These are phyloP conservation scores for Lactuca saligna DNA, from an alignment of 129 eudicot species.

Conservation along the genomic window DNA sequence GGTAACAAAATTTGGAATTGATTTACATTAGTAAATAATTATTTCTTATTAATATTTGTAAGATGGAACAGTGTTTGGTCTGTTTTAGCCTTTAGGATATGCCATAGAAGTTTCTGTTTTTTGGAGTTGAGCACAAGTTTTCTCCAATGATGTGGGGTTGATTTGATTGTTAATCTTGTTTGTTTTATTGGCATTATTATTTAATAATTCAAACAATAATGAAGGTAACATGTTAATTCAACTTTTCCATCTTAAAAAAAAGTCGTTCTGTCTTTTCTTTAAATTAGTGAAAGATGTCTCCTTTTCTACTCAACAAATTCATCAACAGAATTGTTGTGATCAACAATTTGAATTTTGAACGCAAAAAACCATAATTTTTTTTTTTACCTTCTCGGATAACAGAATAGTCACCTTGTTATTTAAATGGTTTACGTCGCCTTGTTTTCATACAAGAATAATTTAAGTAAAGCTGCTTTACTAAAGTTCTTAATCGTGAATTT, in stretches of 20 bases:
- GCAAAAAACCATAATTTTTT: not conserved
- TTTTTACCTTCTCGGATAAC: too few species aligned
- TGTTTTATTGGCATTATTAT: not conserved
- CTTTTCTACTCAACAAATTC: not conserved
- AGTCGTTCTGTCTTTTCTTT: not conserved
- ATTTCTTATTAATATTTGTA: too few species aligned
- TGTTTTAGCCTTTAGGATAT: too few species aligned
- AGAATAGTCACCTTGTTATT: too few species aligned
- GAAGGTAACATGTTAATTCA: not conserved
- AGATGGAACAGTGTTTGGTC: not conserved
- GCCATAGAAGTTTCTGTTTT: slow-evolving; percentile 31
- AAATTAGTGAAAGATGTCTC: not conserved
- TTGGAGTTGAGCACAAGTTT: slow-evolving; percentile 14
- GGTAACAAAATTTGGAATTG: not conserved
- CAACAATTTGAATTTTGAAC: not conserved
- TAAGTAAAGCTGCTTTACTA: too few species aligned
- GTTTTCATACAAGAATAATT: too few species aligned
- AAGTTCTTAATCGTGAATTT: too few species aligned
- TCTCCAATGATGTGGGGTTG: slow-evolving; percentile 10
- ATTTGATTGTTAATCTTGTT: not conserved
- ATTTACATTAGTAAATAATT: not conserved
- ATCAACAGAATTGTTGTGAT: not conserved
- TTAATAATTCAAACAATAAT: slow-evolving; percentile 10
- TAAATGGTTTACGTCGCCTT: too few species aligned
- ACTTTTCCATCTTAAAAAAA: not conserved